phyloP scores from a whole-genome alignment of 345 rosid genomes.

The Syzygium aromaticum region DNA sequence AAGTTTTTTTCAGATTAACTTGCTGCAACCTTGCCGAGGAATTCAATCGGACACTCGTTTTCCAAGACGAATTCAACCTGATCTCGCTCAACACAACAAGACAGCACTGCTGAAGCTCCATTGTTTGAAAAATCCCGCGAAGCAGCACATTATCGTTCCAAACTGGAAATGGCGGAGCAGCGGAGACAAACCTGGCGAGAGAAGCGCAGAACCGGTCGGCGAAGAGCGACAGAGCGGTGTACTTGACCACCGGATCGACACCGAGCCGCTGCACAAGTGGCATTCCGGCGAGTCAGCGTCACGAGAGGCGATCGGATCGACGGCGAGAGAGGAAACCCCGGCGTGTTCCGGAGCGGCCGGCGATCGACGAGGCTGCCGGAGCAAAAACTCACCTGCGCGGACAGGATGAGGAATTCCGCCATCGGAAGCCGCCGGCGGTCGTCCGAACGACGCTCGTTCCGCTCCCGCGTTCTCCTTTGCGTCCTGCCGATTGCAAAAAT shows the following conservation, averaged over 20 bases:
- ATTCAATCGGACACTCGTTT: background rate
- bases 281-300: background rate
- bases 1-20: background rate
- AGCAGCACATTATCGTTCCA: background rate
- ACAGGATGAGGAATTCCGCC: slow-evolving; percentile 33
- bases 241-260: slow-evolving; percentile 57
- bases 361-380: background rate
- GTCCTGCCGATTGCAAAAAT: background rate
- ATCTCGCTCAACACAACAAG: background rate
- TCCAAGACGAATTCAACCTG: background rate
- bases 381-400: slow-evolving; percentile 22
- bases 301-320: background rate
- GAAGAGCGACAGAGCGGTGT: slow-evolving; percentile 62
- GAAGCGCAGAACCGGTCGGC: slow-evolving; percentile 49
- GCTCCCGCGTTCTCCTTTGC: background rate
- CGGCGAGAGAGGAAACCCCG: background rate
- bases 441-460: background rate
- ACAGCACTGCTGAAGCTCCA: background rate
- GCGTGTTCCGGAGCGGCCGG: background rate
- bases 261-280: slow-evolving; percentile 31
- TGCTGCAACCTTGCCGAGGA: background rate
- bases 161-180: background rate
- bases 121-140: background rate
- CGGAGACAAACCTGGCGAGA: slow-evolving; percentile 25
- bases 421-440: slow-evolving; percentile 3